phyloP scores from a whole-genome alignment of 2,329 filamentous ascomycete species.

The Chaetomium sp. region DNA sequence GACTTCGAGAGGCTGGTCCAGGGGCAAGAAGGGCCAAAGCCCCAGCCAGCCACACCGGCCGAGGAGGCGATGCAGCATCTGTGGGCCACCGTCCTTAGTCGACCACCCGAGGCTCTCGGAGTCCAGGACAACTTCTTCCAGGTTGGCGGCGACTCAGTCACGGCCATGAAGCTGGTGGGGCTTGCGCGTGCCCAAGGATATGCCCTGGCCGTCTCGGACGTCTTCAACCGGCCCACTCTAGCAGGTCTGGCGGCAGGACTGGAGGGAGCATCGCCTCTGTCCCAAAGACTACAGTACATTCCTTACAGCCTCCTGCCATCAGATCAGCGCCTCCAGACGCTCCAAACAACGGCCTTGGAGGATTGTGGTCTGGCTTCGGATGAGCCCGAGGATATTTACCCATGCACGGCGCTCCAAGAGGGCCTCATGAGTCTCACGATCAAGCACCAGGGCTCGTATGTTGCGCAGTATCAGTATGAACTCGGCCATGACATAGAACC shows the following conservation, averaged over 20 bases:
- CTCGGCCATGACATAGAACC: constrained; percentile 2
- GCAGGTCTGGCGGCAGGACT: constrained; percentile 6
- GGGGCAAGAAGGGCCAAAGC: constrained; percentile 2
- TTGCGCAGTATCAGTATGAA: constrained; percentile 8
- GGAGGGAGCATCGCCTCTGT: neutral
- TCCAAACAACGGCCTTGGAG: constrained; percentile 2
- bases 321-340: neutral
- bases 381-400: constrained; percentile 3
- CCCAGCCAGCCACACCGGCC: constrained; percentile 1
- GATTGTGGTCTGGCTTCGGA: neutral
- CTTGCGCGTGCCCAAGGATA: constrained; percentile 2
- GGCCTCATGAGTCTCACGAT: constrained; percentile 6
- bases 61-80: constrained; percentile 5
- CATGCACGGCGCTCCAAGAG: constrained; percentile 4
- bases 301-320: constrained; percentile 2
- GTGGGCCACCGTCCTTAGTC: constrained; percentile 1
- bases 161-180: constrained; percentile 4
- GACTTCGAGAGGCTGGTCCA: constrained; percentile 2
- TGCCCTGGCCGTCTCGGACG: constrained; percentile 3
- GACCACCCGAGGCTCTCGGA: constrained; percentile 2
- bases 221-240: constrained; percentile 4
- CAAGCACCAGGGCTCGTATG: constrained; percentile 4
- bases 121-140: constrained; percentile 6
- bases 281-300: constrained; percentile 3
- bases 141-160: constrained; percentile 1